phyloP scores from a whole-genome alignment of 768 basidiomycete genomes.

The Pisolithus microcarpus region DNA sequence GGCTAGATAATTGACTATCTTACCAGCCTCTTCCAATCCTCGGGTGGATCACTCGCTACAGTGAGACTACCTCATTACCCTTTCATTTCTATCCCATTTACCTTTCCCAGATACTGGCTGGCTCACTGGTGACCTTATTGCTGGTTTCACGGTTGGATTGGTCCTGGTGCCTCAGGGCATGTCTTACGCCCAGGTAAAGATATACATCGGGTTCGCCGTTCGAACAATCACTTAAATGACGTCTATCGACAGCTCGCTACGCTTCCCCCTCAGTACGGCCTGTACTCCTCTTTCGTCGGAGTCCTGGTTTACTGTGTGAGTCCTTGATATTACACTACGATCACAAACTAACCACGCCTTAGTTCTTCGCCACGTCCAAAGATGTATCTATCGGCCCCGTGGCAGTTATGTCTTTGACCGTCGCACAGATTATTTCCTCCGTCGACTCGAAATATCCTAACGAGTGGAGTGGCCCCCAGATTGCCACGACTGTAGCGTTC shows the following conservation, averaged over 20 bases:
- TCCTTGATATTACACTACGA: neutral
- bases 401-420: slow-evolving; percentile 93
- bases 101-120: slow-evolving; percentile 55
- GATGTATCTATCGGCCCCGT: slow-evolving; percentile 99
- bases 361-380: slow-evolving; percentile 96
- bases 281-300: slow-evolving; percentile 92
- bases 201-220: neutral
- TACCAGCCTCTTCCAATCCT: slow-evolving; percentile 70
- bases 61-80: slow-evolving; percentile 32
- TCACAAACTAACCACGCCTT: neutral
- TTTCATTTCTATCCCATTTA: neutral
- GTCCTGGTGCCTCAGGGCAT: slow-evolving; percentile 93
- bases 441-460: slow-evolving; percentile 49
- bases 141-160: slow-evolving; percentile 89
- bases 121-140: slow-evolving; percentile 81
- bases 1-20: slow-evolving; percentile 58
- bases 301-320: slow-evolving; percentile 76
- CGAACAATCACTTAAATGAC: neutral
- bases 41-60: slow-evolving; percentile 83
- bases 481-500: slow-evolving; percentile 80
- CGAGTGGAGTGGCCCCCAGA: slow-evolving; percentile 60
- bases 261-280: slow-evolving; percentile 79
- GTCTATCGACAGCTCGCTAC: slow-evolving; percentile 58
- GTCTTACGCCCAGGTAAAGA: slow-evolving; percentile 71
- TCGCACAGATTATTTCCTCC: slow-evolving; percentile 68